phyloP scores from a whole-genome alignment of 257 asterid species.

The Nicotiana attenuata region DNA sequence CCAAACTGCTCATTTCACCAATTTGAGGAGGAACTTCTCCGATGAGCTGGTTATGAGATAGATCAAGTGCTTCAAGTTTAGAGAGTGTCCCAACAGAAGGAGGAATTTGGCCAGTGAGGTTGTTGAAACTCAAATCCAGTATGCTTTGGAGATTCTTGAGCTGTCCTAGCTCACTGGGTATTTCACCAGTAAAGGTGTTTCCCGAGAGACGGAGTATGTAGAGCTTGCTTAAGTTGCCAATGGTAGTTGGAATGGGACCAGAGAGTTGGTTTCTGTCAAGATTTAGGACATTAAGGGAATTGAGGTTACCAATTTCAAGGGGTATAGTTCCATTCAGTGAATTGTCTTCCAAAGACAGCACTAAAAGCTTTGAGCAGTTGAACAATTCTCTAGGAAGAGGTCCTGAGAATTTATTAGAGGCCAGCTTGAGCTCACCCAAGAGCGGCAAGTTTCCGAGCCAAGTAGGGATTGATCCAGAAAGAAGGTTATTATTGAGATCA shows the following conservation, averaged over 20 bases:
- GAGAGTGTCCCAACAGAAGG: conserved; percentile 46
- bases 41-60: conserved; percentile 58
- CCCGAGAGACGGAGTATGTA: conserved; percentile 64
- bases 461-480: conserved; percentile 63
- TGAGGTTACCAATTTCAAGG: conserved; percentile 50
- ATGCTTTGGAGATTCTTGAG: conserved; percentile 71
- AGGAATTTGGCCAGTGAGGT: conserved; percentile 61
- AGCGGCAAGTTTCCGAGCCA: conserved; percentile 80
- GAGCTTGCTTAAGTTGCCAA: conserved; percentile 58
- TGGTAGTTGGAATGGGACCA: conserved; percentile 65
- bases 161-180: conserved; percentile 65
- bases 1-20: conserved; percentile 78
- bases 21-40: conserved; percentile 74
- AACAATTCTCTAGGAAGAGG: conserved; percentile 55
- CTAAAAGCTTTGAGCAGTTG: conserved; percentile 62
- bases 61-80: conserved; percentile 77
- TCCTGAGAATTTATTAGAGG: conserved; percentile 55
- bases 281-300: conserved; percentile 70
- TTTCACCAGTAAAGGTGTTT: conserved; percentile 64
- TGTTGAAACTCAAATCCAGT: conserved; percentile 76
- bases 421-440: conserved; percentile 78
- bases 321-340: conserved; percentile 62
- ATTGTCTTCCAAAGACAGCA: conserved; percentile 52
- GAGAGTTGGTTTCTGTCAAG: conserved; percentile 58
- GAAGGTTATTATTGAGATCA: conserved; percentile 66